A percentile compares a stretch with the other conserved stretches of the same genome.
Evolutionary conservation across 768 basidiomycete species (phyloP).

Genomic region (Auriscalpium vulgare): DNA sequence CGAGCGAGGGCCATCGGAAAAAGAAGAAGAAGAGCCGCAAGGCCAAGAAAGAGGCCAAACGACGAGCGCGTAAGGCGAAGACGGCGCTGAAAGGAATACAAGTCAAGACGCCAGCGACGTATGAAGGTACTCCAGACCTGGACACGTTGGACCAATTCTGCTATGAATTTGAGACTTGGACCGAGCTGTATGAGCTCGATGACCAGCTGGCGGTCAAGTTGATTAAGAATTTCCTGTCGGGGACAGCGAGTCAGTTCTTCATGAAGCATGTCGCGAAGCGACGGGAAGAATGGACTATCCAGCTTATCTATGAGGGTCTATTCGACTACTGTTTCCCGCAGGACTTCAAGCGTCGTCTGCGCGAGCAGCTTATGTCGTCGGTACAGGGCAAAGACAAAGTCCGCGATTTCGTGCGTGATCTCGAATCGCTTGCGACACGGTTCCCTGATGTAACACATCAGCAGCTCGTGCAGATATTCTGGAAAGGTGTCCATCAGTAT

Average conservation of each 20-base stretch:
- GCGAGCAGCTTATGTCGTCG: background rate
- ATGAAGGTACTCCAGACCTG: background rate
- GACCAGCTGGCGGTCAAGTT: background rate
- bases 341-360: conserved; percentile 10
- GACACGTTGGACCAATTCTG: background rate
- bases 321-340: conserved; percentile 20
- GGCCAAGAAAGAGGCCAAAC: no score
- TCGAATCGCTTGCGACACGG: conserved; percentile 14
- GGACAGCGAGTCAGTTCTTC: conserved; percentile 18
- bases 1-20: no score
- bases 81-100: background rate
- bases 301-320: conserved; percentile 7
- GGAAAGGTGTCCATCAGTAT: conserved; percentile 8
- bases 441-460: conserved; percentile 11
- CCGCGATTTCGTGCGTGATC: conserved; percentile 13
- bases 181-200: background rate
- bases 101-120: background rate
- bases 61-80: no score
- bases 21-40: no score
- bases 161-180: background rate
- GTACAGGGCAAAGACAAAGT: conserved; percentile 6
- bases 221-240: conserved; percentile 14
- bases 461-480: conserved; percentile 10
- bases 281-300: conserved; percentile 9
- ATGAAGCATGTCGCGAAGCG: conserved; percentile 14